These are phyloP conservation scores for Alternaria gaisen DNA, from an alignment of 2,329 filamentous ascomycete genomes.

Conservation along the genomic window DNA sequence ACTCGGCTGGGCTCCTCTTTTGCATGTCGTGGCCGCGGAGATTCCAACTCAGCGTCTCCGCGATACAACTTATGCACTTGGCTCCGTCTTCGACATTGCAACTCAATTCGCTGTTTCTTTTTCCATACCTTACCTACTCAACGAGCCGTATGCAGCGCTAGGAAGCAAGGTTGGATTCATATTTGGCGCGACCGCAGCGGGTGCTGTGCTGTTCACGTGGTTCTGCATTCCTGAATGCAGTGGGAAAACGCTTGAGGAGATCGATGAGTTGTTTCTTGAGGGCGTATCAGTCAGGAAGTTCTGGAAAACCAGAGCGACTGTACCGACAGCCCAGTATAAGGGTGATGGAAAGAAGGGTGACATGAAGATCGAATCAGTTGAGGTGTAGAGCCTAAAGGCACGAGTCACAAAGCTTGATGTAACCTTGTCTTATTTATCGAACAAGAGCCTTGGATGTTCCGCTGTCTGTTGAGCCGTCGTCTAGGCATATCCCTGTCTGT, in stretches of 20 bases:
- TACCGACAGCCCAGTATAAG: neutral
- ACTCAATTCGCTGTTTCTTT: slow-evolving; percentile 4
- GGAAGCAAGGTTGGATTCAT: neutral
- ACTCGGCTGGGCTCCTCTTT: neutral
- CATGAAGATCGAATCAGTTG: neutral
- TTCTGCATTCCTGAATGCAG: neutral
- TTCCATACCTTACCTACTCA: neutral
- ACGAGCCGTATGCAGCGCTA: neutral
- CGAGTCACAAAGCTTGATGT: neutral
- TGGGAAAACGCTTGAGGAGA: neutral
- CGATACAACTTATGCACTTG: neutral
- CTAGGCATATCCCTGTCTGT: no score
- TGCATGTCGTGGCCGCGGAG: neutral
- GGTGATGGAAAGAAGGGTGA: neutral
- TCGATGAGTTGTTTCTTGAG: neutral
- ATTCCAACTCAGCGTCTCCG: neutral
- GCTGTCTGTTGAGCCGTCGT: no score
- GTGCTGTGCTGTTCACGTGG: neutral
- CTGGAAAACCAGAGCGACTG: neutral
- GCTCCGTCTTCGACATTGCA: neutral
- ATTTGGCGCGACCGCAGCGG: neutral
- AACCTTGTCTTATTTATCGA: no score
- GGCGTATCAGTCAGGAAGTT: neutral
- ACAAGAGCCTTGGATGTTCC: no score
- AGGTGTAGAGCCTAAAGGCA: neutral